phyloP scores from a whole-genome alignment of 2,329 filamentous ascomycete species.

The Cyphellophora attinorum region DNA sequence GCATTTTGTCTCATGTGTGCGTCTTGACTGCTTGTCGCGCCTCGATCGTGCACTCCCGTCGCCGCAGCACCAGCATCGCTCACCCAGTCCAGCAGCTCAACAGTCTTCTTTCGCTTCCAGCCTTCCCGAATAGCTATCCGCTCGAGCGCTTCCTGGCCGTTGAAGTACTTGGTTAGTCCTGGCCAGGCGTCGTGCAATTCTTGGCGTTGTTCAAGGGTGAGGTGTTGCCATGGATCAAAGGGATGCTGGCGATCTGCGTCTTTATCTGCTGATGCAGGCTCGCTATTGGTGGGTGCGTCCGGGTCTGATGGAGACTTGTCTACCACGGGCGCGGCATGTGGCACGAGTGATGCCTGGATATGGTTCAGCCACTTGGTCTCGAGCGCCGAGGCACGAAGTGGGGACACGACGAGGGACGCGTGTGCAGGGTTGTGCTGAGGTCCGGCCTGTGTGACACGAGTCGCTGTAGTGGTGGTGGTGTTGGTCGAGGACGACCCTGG shows the following conservation, averaged over 20 bases:
- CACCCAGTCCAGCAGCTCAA: slow-evolving; percentile 48
- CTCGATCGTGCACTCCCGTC: too few relatives aligned
- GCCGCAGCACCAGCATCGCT: too few relatives aligned
- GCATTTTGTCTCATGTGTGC: too few relatives aligned
- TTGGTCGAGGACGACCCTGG: slow-evolving; percentile 14
- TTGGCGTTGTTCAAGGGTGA: slow-evolving; percentile 30
- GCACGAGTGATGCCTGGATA: slow-evolving; percentile 23
- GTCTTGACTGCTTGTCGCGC: too few relatives aligned
- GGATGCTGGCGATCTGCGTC: neutral
- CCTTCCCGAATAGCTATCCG: slow-evolving; percentile 77
- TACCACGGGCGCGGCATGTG: slow-evolving; percentile 6
- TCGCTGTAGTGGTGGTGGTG: slow-evolving; percentile 11
- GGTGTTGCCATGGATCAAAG: neutral
- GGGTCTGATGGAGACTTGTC: neutral
- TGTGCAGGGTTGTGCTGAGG: slow-evolving; percentile 13
- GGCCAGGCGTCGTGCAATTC: slow-evolving; percentile 59
- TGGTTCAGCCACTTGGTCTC: slow-evolving; percentile 61
- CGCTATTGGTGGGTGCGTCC: neutral
- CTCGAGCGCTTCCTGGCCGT: slow-evolving; percentile 76
- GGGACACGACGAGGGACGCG: slow-evolving; percentile 56
- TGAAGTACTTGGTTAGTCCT: slow-evolving; percentile 72
- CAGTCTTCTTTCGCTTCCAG: slow-evolving; percentile 65
- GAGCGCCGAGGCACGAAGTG: slow-evolving; percentile 66
- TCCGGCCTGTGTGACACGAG: slow-evolving; percentile 5
- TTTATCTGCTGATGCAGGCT: neutral